Conservation (phyloP, 306 rosid species). For the Fagus crenata region DNA sequence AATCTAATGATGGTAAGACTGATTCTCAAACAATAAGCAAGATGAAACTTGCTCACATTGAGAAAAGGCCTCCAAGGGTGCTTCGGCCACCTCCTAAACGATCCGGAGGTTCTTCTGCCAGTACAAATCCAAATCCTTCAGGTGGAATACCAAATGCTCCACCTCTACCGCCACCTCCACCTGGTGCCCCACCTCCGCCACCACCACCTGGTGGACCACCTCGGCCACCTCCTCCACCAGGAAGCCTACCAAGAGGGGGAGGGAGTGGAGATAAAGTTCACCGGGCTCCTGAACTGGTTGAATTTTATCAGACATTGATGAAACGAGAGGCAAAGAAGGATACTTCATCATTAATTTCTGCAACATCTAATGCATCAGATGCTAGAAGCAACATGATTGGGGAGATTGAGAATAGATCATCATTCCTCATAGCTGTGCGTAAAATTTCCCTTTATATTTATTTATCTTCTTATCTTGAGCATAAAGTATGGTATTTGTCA, state of each 20-base stretch:
- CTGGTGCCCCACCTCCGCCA: conserved; percentile 59
- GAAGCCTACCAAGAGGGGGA: conserved; percentile 71
- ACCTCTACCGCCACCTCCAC: conserved; percentile 60
- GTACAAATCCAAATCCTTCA: conserved; percentile 45
- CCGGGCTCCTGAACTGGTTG: conserved; percentile 84
- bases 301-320: conserved; percentile 93
- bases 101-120: conserved; percentile 40
- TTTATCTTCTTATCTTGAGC: conserved; percentile 1
- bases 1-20: conserved; percentile 52
- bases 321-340: conserved; percentile 96
- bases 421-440: conserved; percentile 93
- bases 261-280: conserved; percentile 76
- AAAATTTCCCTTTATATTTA: conserved; percentile 20
- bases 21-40: conserved; percentile 69
- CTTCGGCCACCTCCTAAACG: conserved; percentile 89
- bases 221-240: conserved; percentile 88
- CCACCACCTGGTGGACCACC: conserved; percentile 78
- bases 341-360: conserved; percentile 60
- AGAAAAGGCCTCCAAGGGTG: conserved; percentile 83
- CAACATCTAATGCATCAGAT: conserved; percentile 68
- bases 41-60: conserved; percentile 79
- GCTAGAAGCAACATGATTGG: conserved; percentile 96
- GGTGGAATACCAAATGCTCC: conserved; percentile 55
- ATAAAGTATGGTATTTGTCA: background rate
- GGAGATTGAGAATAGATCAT: conserved; percentile 85